Conservation (phyloP, 2,329 filamentous ascomycete species). For the Colletotrichum magnum region DNA sequence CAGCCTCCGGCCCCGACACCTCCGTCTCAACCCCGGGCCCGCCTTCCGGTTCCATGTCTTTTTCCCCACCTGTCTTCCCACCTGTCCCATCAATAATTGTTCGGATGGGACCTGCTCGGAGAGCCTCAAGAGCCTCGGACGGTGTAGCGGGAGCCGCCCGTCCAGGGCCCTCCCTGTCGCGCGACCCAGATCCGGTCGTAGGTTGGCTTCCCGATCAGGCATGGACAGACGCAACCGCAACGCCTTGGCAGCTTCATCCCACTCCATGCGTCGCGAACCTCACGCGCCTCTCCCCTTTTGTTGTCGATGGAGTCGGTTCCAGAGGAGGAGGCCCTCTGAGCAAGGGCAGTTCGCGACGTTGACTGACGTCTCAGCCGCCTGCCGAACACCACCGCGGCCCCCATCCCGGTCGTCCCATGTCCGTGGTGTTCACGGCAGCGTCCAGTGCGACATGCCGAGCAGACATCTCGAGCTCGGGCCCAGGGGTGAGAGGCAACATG, state of each 20-base stretch:
- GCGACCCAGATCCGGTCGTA: slow-evolving; percentile 10
- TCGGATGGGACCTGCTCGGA: background rate
- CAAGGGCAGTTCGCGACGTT: background rate
- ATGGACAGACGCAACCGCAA: slow-evolving; percentile 30
- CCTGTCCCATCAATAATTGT: background rate
- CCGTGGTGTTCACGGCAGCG: background rate
- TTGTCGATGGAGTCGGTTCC: background rate
- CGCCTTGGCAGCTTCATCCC: slow-evolving; percentile 40
- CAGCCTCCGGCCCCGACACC: background rate
- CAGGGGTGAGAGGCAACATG: background rate
- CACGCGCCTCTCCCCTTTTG: background rate
- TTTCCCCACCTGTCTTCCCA: background rate
- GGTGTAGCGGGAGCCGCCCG: slow-evolving; percentile 20
- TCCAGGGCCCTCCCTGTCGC: slow-evolving; percentile 22
- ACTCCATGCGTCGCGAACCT: slow-evolving; percentile 27
- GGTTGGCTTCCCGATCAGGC: slow-evolving; percentile 24
- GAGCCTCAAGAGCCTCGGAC: slow-evolving; percentile 14
- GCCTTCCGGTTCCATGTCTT: background rate
- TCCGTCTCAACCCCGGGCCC: slow-evolving; percentile 27
- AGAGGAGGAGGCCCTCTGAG: too few relatives aligned
- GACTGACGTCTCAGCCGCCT: background rate
- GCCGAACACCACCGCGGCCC: background rate
- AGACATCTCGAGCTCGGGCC: background rate
- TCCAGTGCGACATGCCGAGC: background rate
- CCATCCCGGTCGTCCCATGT: slow-evolving; percentile 33